Base-by-base conservation (phyloP, 164 flowering plant genomes). In the Akebia trifoliata region DNA sequence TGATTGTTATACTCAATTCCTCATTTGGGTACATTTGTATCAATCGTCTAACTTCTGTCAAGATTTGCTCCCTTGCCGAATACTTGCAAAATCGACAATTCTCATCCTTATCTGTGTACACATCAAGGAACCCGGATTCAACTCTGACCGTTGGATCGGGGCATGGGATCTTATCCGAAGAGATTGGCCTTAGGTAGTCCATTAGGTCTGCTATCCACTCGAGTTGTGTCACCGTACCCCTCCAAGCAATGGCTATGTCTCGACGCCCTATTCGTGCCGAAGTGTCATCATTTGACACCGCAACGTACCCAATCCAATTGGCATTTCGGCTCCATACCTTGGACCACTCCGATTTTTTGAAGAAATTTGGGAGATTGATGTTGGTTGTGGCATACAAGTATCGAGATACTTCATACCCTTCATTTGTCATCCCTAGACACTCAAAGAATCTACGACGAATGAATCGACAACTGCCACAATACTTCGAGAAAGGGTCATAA, bases 251-350 rank as follows among this genome's bases (percentile, higher is more conserved):
- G 30, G 73, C 51, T 25, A 91, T 81, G 71, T 88, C 95, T 0
- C 98, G 80, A 5, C 98, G 87, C 2, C 98, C 98, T 7, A 91
- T 37, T 0, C 61, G 66, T 17, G n/a, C 49, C 0, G 85, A 35
- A 0, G 71, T 76, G 3, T 80, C 90, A 29, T 91, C 95, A 63
- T 77, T 68, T 1, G 95, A 78, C 4, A 88, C 92, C 0, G 94
- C 83, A 8, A 91, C 79, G 65, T 81, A 91, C 1, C 98, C 98
- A 17, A 88, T 86, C 98, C 98, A 91, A 48, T 88, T 88, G 2
- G 94, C 91, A 45, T 72, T 61, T 38, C 45, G 56, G 78, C 86
- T 86, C 95, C 95, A 87, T 0, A 80, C 72, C 14, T 78, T 62
- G 0, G 80, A 63, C 82, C 74, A 71, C 46, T 71, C 32, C 0